These are phyloP conservation scores for Geosmithia morbida DNA, from an alignment of 2,329 filamentous ascomycete genomes.

Conservation along the genomic window DNA sequence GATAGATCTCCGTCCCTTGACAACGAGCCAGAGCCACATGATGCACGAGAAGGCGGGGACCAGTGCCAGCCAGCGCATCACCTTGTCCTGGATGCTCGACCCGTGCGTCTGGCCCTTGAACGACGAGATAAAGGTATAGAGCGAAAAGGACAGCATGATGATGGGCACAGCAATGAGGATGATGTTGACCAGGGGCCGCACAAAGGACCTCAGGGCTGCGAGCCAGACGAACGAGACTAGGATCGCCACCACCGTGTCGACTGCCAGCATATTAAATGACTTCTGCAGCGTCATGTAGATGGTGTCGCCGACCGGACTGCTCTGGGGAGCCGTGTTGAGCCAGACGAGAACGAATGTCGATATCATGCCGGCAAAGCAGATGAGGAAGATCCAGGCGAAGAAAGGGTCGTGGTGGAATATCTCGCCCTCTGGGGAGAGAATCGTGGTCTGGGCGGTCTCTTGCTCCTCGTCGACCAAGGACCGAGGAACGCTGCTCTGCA, in stretches of 20 bases:
- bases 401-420: slow-evolving; percentile 76
- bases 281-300: slow-evolving; percentile 81
- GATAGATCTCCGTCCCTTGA: slow-evolving; percentile 66
- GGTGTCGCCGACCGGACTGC: slow-evolving; percentile 72
- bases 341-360: slow-evolving; percentile 82
- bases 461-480: slow-evolving; percentile 14
- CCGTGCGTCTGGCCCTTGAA: slow-evolving; percentile 67
- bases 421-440: slow-evolving; percentile 40
- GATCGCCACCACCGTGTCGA: slow-evolving; percentile 83
- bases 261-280: slow-evolving; percentile 78
- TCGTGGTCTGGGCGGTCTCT: slow-evolving; percentile 21
- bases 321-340: slow-evolving; percentile 66
- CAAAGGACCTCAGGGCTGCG: slow-evolving; percentile 74
- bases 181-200: slow-evolving; percentile 65
- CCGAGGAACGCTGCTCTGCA: slow-evolving; percentile 21
- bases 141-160: slow-evolving; percentile 74
- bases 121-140: slow-evolving; percentile 85
- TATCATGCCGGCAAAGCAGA: slow-evolving; percentile 69
- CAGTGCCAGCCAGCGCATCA: slow-evolving; percentile 78
- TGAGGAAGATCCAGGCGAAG: slow-evolving; percentile 82
- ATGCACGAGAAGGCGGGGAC: slow-evolving; percentile 60
- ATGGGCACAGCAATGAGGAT: slow-evolving; percentile 76
- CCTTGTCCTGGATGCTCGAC: slow-evolving; percentile 66
- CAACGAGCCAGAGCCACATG: slow-evolving; percentile 73
- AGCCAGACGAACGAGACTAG: slow-evolving; percentile 86